Conservation (phyloP, 2,329 filamentous ascomycete species). For the Penicillium thymicola region DNA sequence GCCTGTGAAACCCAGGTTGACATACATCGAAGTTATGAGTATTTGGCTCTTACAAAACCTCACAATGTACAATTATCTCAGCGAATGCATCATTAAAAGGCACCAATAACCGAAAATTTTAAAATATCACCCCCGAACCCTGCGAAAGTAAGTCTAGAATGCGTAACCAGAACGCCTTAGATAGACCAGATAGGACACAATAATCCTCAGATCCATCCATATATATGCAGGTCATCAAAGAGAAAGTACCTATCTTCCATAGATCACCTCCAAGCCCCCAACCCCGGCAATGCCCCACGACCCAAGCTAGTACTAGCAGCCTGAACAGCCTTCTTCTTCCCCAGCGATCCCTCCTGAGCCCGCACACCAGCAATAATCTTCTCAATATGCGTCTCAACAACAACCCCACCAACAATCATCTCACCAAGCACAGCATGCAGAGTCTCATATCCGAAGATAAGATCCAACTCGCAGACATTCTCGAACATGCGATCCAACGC, state of each 20-base stretch:
- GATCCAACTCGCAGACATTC: conserved; percentile 95
- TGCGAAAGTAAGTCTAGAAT: conserved; percentile 2
- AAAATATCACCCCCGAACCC: background rate
- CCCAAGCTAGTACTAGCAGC: conserved; percentile 39
- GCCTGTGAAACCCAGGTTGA: background rate
- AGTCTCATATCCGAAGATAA: conserved; percentile 99
- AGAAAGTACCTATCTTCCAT: background rate
- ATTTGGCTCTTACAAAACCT: background rate
- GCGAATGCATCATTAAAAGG: background rate
- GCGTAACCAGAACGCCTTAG: conserved; percentile 11
- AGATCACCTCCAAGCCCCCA: conserved; percentile 39
- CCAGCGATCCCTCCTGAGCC: conserved; percentile 44
- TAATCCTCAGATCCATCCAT: background rate
- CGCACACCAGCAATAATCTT: conserved; percentile 82
- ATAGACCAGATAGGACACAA: background rate
- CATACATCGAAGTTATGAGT: background rate
- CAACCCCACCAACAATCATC: conserved; percentile 93
- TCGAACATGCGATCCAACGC: conserved; percentile 92
- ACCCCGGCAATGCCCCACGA: conserved; percentile 37
- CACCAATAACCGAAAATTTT: background rate
- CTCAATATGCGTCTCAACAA: conserved; percentile 87
- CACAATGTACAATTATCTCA: background rate
- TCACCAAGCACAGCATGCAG: conserved; percentile 86
- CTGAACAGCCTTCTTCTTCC: conserved; percentile 46
- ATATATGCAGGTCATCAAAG: conserved; percentile 4